These are phyloP conservation scores for Fusarium sp. DNA, from an alignment of 2,329 filamentous ascomycete genomes.

Conservation along the genomic window DNA sequence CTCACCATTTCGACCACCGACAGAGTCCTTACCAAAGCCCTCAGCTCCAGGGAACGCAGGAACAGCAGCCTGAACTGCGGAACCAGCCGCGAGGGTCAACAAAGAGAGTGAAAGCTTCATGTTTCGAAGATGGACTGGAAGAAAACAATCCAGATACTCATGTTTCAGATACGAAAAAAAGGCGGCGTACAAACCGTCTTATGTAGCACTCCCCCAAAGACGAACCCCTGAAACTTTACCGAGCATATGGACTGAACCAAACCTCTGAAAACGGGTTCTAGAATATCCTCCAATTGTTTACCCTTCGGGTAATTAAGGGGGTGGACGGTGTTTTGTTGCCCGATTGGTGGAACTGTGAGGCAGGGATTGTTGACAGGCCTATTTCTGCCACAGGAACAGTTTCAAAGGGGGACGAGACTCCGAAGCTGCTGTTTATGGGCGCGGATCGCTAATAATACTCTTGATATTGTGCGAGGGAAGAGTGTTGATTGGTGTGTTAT, in stretches of 20 bases:
- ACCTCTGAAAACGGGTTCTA: background rate
- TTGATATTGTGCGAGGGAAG: background rate
- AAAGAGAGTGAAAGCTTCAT: conserved; percentile 4
- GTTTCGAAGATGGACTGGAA: background rate
- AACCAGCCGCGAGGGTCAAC: background rate
- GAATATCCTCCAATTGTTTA: conserved; percentile 8
- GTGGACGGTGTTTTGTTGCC: background rate
- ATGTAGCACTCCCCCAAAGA: conserved; percentile 3
- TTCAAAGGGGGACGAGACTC: background rate
- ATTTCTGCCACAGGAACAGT: background rate
- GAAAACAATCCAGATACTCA: background rate
- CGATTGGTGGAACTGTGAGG: conserved; percentile 2
- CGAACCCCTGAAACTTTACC: background rate
- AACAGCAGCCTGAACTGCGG: conserved; percentile 14
- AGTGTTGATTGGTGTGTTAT: background rate
- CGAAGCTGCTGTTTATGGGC: conserved; percentile 1
- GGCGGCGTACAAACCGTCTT: background rate
- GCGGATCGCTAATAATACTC: background rate
- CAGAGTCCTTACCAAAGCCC: conserved; percentile 42
- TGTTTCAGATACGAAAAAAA: background rate
- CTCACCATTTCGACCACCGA: conserved; percentile 48
- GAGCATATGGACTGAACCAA: background rate
- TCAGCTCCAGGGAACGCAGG: conserved; percentile 52
- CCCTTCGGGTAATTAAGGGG: background rate
- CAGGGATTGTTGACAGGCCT: background rate